A percentile compares a stretch with the other conserved stretches of the same genome.
These are phyloP conservation scores for Lignosus rhinocerotis DNA, from an alignment of 1,284 basidiomycete species.

Conservation along the genomic window DNA sequence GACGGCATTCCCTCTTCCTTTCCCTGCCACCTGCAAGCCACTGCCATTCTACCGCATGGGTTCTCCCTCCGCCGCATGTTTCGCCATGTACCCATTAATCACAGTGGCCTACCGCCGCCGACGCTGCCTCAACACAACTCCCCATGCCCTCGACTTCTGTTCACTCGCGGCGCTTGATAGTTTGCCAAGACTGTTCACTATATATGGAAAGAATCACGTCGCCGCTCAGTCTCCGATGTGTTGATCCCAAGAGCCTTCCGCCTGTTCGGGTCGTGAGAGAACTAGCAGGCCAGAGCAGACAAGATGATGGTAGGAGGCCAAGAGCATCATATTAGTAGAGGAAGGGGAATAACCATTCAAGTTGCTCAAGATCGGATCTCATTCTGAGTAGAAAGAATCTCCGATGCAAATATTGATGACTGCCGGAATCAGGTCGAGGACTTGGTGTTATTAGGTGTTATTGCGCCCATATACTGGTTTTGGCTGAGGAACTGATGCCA, in stretches of 20 bases:
- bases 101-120: slow-evolving; percentile 15
- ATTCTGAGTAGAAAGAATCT: background rate
- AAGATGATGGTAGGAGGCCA: background rate
- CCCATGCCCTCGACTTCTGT: background rate
- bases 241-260: background rate
- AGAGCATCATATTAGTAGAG: background rate
- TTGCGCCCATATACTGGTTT: background rate
- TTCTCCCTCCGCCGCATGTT: background rate
- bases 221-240: background rate
- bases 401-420: background rate
- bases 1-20: slow-evolving; percentile 6
- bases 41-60: slow-evolving; percentile 18
- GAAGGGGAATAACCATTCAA: background rate
- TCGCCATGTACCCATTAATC: slow-evolving; percentile 1
- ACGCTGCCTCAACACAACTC: background rate
- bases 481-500: background rate
- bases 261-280: background rate
- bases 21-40: slow-evolving; percentile 18
- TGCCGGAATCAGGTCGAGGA: background rate
- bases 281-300: background rate
- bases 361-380: background rate
- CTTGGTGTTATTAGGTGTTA: background rate
- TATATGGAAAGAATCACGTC: background rate
- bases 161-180: background rate
- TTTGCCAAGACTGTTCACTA: background rate